Evolutionary conservation across 257 asterid genomes (phyloP), one percentile per base, ranked within the genome.

Genomic region (Scutellaria baicalensis): DNA sequence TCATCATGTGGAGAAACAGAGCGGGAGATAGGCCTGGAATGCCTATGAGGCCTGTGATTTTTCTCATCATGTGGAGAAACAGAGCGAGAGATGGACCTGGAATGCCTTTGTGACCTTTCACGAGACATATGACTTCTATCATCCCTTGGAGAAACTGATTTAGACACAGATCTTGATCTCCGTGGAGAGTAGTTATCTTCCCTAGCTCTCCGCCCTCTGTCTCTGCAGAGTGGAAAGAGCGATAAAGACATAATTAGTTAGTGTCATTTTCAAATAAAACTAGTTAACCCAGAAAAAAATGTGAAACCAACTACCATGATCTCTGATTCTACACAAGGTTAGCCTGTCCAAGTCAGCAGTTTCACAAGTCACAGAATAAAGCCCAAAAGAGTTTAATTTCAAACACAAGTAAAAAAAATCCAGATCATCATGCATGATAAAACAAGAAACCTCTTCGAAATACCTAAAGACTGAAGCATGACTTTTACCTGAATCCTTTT

Each of bases 401-500:
- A 69, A 62, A 72, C 44, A 59, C 20, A 35, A 50, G 69, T 55
- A 61, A n/a, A 47, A 42, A 75, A 59, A 62, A 6, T 16, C 21
- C 50, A 48, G 21, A 43, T 6, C 20, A 7, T 18, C 8, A 45
- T 33, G 43, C 27, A 48, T 68, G 68, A 56, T 17, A 62, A 49
- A 48, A 64, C 23, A 66, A 79, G 75, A 67, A 47, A 55, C 67
- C 74, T 39, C 78, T 55, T 39, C 33, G 31, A 64, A 55, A 66
- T 71, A 81, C 83, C 85, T 70, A 75, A 76, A 55, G 72, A 82
- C 75, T 78, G 78, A 81, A 84, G 77, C 88, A 83, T 77, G 80
- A 79, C 91, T 76, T 81, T 93, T 88, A 93, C 97, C 97, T 90
- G 98, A 78, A 84, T 73, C 73, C 64, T 77, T 79, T 84, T 83